Conservation (phyloP, 2,329 filamentous ascomycete species). For the Claviceps africana region DNA sequence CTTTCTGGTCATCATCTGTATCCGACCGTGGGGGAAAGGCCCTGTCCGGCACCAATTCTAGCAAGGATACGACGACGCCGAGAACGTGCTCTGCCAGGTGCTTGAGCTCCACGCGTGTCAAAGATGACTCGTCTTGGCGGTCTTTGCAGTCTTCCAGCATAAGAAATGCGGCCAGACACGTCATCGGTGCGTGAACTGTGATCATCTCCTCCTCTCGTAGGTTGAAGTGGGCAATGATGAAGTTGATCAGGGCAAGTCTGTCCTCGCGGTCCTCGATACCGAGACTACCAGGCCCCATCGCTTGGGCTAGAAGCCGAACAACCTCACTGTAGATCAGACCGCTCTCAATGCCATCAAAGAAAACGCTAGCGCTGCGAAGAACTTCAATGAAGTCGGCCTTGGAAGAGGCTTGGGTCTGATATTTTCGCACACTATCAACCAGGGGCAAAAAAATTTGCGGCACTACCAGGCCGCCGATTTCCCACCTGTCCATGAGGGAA, state of each 20-base stretch:
- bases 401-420: constrained; percentile 49
- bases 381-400: constrained; percentile 71
- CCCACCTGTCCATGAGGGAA: constrained; percentile 96
- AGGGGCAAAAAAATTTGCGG: constrained; percentile 80
- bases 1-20: constrained; percentile 7
- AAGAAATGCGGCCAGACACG: constrained; percentile 42
- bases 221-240: constrained; percentile 81
- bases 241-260: constrained; percentile 60
- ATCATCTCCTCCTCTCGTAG: constrained; percentile 94
- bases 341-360: constrained; percentile 95
- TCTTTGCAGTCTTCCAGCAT: constrained; percentile 44
- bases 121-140: constrained; percentile 15
- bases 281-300: constrained; percentile 35
- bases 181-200: constrained; percentile 66
- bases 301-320: constrained; percentile 49
- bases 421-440: constrained; percentile 64
- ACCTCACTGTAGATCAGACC: constrained; percentile 83
- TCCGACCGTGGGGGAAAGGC: constrained; percentile 32
- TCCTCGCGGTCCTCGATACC: constrained; percentile 36
- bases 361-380: constrained; percentile 80
- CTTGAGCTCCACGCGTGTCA: constrained; percentile 20
- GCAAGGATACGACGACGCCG: constrained; percentile 39
- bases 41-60: constrained; percentile 51
- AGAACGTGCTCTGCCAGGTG: constrained; percentile 22
- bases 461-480: constrained; percentile 82